Percentiles rank a stretch among this genome's conserved stretches.
Conservation (phyloP, 108 stramenopile species). For the Cyclotella cryptica region DNA sequence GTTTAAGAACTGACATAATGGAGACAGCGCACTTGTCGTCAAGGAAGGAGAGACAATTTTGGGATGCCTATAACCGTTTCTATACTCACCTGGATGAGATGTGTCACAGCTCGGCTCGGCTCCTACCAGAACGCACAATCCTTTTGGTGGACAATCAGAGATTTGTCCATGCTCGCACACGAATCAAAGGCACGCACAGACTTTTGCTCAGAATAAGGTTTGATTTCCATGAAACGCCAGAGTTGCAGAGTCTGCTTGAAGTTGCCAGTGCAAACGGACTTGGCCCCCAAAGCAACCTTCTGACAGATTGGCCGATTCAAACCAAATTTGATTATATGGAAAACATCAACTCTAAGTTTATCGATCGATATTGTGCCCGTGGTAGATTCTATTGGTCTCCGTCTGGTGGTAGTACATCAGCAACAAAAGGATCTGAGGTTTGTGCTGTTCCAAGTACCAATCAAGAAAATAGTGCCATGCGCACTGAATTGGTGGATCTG, state of each 20-base stretch:
- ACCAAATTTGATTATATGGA: background rate
- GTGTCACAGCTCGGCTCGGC: background rate
- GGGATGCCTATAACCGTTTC: background rate
- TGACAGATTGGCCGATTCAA: background rate
- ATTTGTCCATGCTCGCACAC: background rate
- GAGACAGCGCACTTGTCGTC: background rate
- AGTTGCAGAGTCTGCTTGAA: background rate
- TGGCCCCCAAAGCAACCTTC: background rate
- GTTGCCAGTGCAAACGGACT: background rate
- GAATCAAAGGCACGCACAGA: background rate
- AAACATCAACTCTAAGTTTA: background rate
- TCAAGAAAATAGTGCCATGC: background rate
- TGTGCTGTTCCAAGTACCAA: background rate
- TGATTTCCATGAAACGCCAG: background rate
- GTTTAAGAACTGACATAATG: background rate
- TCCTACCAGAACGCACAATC: background rate
- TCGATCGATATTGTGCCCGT: background rate
- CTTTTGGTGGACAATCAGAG: background rate
- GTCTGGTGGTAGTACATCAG: background rate
- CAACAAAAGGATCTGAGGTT: background rate
- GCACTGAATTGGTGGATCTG: background rate
- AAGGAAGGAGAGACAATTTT: background rate
- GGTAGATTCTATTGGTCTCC: background rate
- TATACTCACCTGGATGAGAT: slow-evolving; percentile 1
- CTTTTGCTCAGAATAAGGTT: background rate